Evolutionary conservation across 176 grass and related monocot species (phyloP), one percentile per base, ranked within the genome.

Genomic region (Triticum urartu): DNA sequence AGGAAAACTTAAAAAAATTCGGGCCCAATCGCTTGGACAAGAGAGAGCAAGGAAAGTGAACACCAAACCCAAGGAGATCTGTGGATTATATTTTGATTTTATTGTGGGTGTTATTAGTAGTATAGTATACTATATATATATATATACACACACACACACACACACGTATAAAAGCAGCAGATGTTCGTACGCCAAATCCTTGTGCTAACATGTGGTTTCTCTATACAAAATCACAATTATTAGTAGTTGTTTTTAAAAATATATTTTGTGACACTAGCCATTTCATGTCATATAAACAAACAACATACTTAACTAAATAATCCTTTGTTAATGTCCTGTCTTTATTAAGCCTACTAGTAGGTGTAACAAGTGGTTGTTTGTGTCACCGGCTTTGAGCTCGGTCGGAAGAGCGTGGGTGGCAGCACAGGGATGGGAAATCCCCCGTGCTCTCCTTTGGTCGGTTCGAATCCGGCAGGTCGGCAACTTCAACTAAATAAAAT

Each of bases 401-500:
- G 15, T 69, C 5, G 62, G 83, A 81, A 81, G 78, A 89, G 68
- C 78, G 11, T 62, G 35, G 45, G 40, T 47, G 24, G 42, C 65
- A 39, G 74, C 48, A 56, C 48, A 11, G n/a, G 75, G 72, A 38
- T 52, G 30, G 40, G 12, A 73, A 45, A 54, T 56, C 22, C 59
- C 15, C 20, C 1, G 68, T 86, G 88, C 62, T 69, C 52, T 71
- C 87, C 75, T 39, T 77, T 90, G 47, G 85, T n/a, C 81, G 85
- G 91, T 93, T 93, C 88, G 47, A 93, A 67, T 90, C 78, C 91
- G 91, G 81, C 85, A 82, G 81, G 88, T 48, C 77, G 88, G 77
- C 58, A 62, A 77, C 2, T 56, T 54, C 18, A 33, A 32, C 43
- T 39, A 70, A 38, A 38, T 21, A 21, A 59, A 59, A 21, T 1